Evolutionary conservation across 2,329 filamentous ascomycete species (phyloP), one percentile per base, ranked within the genome.

Genomic region (Xylaria sp.): DNA sequence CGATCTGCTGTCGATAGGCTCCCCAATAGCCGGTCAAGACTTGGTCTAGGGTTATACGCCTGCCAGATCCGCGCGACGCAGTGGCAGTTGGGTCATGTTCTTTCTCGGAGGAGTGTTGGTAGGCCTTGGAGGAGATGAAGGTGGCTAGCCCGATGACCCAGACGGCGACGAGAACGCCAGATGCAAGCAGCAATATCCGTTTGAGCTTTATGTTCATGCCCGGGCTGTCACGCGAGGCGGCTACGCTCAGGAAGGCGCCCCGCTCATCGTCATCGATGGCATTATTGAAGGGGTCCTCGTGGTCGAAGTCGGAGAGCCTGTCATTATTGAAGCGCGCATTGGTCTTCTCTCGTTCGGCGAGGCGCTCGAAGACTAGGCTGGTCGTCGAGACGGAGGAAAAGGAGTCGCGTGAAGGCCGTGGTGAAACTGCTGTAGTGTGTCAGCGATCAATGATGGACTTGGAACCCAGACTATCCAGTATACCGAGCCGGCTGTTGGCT

Each of bases 321-420:
- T 79, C 74, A 42, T 74, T 73, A 65, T 42, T 48, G n/a, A 58
- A 61, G n/a, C 45, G 27, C 7, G 24, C 24, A n/a, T 70, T 72
- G 64, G 77, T 73, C 14, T 78, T 84, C 77, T 82, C 79, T 53
- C 81, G 79, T 77, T 92, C 90, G 74, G 88, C 86, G 72, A 95
- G 86, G 70, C 91, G 89, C 72, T 96, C 92, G 77, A 96, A 92
- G 62, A 96, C 88, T 14, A 96, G 85, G 74, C 93, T 95, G 3
- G 91, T 94, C 11, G 93, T 95, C 39, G 93, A 96, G n/a, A 89
- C 90, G 48, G 91, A 91, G n/a, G 91, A 93, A 54, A 88, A 79
- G 3, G 92, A 93, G 69, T 86, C 86, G 75, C 81, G 81, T 62
- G 87, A 88, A 68, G 78, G 78, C 70, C 82, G 82, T 63, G 75